These are phyloP conservation scores for Cyberlindnera xylosilytica DNA, from an alignment of 805 yeast genomes.

Conservation along the genomic window DNA sequence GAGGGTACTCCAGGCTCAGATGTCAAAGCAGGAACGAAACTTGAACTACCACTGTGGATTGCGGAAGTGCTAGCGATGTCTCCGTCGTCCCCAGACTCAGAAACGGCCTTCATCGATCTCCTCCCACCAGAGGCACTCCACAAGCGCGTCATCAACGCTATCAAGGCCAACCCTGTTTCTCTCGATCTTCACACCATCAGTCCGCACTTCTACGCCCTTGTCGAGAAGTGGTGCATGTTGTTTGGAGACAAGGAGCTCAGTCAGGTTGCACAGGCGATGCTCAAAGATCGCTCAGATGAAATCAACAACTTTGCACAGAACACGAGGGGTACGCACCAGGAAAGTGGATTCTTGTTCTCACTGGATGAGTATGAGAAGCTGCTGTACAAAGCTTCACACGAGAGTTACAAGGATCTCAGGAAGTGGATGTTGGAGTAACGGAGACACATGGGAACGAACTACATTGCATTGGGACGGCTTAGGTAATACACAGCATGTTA, in stretches of 20 bases:
- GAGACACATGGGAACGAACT: too few species aligned
- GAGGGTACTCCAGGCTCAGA: constrained; percentile 71
- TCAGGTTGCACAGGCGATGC: constrained; percentile 44
- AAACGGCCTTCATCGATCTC: constrained; percentile 58
- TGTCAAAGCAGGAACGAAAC: constrained; percentile 53
- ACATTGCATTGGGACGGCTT: too few species aligned
- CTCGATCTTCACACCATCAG: constrained; percentile 66
- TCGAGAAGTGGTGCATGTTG: constrained; percentile 73
- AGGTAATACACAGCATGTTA: too few species aligned
- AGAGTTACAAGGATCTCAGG: constrained; percentile 42
- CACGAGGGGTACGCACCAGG: constrained; percentile 37
- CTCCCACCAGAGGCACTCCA: constrained; percentile 69
- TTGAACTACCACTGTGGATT: constrained; percentile 87
- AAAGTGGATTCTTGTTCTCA: constrained; percentile 54
- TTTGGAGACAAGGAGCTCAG: constrained; percentile 65
- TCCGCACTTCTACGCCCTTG: constrained; percentile 66
- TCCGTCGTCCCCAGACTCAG: constrained; percentile 30
- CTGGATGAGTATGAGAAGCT: constrained; percentile 76
- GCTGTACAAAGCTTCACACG: constrained; percentile 51
- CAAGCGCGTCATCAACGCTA: constrained; percentile 69
- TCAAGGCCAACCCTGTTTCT: constrained; percentile 64
- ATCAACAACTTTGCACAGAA: constrained; percentile 64
- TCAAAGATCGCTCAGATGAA: constrained; percentile 63
- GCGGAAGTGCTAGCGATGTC: constrained; percentile 70
- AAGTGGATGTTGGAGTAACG: constrained; percentile 36